Evolutionary conservation across 2,329 filamentous ascomycete genomes (phyloP), one percentile per base, ranked within the genome.

Genomic region (Diplodia seriata): DNA sequence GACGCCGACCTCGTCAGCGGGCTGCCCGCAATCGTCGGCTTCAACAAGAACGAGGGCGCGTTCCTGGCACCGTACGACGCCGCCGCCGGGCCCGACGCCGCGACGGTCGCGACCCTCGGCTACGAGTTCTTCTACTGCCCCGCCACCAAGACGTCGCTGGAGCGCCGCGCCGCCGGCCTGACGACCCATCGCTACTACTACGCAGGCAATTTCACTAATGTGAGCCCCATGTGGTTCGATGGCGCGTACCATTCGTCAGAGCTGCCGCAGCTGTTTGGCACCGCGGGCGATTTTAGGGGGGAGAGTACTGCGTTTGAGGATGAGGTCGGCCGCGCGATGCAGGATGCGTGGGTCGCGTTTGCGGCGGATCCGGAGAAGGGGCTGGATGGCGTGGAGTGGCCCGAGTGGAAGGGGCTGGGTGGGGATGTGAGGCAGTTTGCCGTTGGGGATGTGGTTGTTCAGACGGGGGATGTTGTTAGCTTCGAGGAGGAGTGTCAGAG

Each of bases 161-260:
- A 66, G n/a, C 64, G 79, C 5, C 72, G 72, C 38, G 67, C 70
- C 2, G 68, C 70, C 12, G 73, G 71, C 40, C 68, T 75, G 0
- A 68, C 72, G 0, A 80, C 78, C 0, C 80, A 76, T 70, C 76
- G 78, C 57, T 81, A 79, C 62, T 72, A 77, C 14, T 81, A 78
- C 56, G 74, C 71, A 5, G 79, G 78, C 55, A 67, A 59, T 20
- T 67, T 67, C 65, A 14, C 31, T 15, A 67, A 67, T 55, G 55
- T 62, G 6, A 38, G 26, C 15, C 55, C 65, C n/a, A 4, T 3
- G 12, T 36, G 47, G 11, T 74, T 72, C 71, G 67, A 73, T 12
- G 70, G 68, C n/a, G 73, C 73, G 4, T 74, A 73, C 57, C 73
- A 74, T 65, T 69, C 66, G 49, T 71, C 68, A 26, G 72, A 74